phyloP scores from a whole-genome alignment of 2,329 filamentous ascomycete genomes.

The Neophaeococcomyces aloes region DNA sequence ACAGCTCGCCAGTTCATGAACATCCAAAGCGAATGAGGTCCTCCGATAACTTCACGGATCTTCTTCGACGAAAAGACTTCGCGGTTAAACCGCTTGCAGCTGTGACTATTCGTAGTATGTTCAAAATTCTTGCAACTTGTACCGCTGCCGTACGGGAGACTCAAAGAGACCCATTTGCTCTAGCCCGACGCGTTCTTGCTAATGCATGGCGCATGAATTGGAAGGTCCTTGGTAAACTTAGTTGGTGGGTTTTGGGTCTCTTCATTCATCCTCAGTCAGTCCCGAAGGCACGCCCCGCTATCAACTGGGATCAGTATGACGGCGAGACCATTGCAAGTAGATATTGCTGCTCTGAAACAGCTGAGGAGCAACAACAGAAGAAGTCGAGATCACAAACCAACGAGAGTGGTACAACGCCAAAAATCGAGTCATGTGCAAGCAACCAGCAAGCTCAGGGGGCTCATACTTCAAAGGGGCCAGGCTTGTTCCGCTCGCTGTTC shows the following conservation, averaged over 20 bases:
- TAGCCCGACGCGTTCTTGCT: constrained; percentile 26
- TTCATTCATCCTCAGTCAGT: constrained; percentile 20
- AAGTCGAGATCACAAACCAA: constrained; percentile 14
- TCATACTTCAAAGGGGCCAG: not conserved
- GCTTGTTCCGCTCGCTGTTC: constrained; percentile 25
- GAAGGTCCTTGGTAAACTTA: constrained; percentile 24
- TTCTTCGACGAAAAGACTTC: constrained; percentile 16
- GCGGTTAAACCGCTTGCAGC: constrained; percentile 15
- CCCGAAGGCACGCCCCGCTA: constrained; percentile 2
- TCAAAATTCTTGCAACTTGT: constrained; percentile 21
- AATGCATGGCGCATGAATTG: constrained; percentile 28
- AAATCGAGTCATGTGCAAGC: not conserved
- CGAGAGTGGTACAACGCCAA: constrained; percentile 4
- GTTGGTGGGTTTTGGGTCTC: constrained; percentile 30
- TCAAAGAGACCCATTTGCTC: constrained; percentile 18
- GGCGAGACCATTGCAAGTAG: constrained; percentile 18
- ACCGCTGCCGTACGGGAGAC: constrained; percentile 16
- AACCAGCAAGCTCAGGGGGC: not conserved
- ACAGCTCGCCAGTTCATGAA: not conserved
- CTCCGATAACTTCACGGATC: constrained; percentile 10
- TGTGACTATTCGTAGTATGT: constrained; percentile 19
- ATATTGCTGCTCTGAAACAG: constrained; percentile 6
- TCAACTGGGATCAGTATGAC: constrained; percentile 19
- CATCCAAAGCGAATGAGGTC: not conserved
- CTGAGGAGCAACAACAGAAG: constrained; percentile 7